phyloP scores from a whole-genome alignment of 257 asterid species.

The Nicotiana benthamiana region DNA sequence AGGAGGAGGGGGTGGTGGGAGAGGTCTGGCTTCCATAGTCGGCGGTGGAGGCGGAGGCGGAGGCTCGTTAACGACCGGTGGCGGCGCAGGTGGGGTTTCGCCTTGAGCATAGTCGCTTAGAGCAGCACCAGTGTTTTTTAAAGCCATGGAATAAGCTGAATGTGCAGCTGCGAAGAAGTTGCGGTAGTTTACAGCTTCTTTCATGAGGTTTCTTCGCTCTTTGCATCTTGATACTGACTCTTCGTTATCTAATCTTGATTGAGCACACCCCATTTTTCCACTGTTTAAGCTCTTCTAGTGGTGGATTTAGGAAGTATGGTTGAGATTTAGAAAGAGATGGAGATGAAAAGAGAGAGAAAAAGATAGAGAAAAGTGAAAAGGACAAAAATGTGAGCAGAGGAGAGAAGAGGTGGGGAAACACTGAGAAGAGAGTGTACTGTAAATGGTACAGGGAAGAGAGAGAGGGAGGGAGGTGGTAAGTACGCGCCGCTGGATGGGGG shows the following conservation, averaged over 20 bases:
- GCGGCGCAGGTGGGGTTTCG: conserved; percentile 56
- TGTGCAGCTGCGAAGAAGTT: conserved; percentile 94
- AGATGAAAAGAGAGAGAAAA: not conserved
- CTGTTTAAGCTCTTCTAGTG: not conserved
- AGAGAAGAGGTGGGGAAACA: not conserved
- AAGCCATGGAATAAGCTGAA: conserved; percentile 69
- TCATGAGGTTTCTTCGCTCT: conserved; percentile 80
- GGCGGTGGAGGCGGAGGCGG: conserved; percentile 46
- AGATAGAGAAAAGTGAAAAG: not conserved
- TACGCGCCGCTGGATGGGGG: conserved; percentile 7
- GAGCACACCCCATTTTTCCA: conserved; percentile 74
- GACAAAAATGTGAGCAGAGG: not conserved
- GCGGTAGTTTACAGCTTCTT: conserved; percentile 68
- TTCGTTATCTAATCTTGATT: conserved; percentile 82
- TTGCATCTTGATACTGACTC: conserved; percentile 92
- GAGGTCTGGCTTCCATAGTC: conserved; percentile 43
- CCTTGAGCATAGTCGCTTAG: conserved; percentile 85
- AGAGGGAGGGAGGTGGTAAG: conserved; percentile 26
- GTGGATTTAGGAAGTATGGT: not conserved
- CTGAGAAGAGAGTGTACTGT: not conserved
- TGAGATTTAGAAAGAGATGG: not conserved
- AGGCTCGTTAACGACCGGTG: conserved; percentile 29
- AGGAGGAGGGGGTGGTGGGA: conserved; percentile 89
- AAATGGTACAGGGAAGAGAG: conserved; percentile 14
- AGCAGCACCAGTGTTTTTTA: conserved; percentile 92